Conservation (phyloP, 2,329 filamentous ascomycete genomes). For the Hortaea sp. region DNA sequence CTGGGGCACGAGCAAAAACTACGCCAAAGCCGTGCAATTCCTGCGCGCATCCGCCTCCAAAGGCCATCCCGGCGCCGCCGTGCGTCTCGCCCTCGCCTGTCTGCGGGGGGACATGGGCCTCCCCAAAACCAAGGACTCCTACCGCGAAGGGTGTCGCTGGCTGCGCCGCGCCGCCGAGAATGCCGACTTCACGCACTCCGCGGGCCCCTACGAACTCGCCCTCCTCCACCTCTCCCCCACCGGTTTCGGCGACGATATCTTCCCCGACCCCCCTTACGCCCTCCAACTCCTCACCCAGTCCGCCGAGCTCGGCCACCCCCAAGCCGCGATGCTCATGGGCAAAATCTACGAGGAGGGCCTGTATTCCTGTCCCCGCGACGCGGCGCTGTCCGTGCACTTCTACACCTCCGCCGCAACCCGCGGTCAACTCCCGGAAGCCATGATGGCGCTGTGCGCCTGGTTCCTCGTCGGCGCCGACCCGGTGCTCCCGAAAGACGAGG, state of each 20-base stretch:
- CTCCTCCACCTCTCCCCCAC: slow-evolving; percentile 67
- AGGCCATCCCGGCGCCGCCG: slow-evolving; percentile 90
- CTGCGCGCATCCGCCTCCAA: slow-evolving; percentile 84
- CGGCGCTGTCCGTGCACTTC: slow-evolving; percentile 90
- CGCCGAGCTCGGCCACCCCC: slow-evolving; percentile 78
- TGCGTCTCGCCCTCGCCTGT: slow-evolving; percentile 82
- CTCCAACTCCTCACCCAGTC: slow-evolving; percentile 91
- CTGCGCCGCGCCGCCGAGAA: slow-evolving; percentile 85
- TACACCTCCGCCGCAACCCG: slow-evolving; percentile 86
- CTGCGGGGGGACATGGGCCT: slow-evolving; percentile 78
- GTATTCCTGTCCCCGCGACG: slow-evolving; percentile 78
- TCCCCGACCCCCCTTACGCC: slow-evolving; percentile 80
- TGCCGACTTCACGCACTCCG: slow-evolving; percentile 84
- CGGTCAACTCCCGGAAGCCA: slow-evolving; percentile 65
- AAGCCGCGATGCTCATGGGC: slow-evolving; percentile 82
- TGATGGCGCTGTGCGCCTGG: slow-evolving; percentile 99
- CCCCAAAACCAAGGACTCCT: slow-evolving; percentile 52
- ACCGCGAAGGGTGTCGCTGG: slow-evolving; percentile 92
- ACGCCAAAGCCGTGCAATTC: slow-evolving; percentile 86
- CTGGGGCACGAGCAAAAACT: slow-evolving; percentile 87
- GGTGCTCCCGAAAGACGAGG: slow-evolving; percentile 86
- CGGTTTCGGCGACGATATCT: slow-evolving; percentile 79
- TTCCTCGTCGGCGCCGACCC: slow-evolving; percentile 93
- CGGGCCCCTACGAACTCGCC: slow-evolving; percentile 82
- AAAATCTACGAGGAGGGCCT: slow-evolving; percentile 93